Evolutionary conservation across 805 yeast genomes (phyloP).

Genomic region (Isabelozyma pseudorhagii): DNA sequence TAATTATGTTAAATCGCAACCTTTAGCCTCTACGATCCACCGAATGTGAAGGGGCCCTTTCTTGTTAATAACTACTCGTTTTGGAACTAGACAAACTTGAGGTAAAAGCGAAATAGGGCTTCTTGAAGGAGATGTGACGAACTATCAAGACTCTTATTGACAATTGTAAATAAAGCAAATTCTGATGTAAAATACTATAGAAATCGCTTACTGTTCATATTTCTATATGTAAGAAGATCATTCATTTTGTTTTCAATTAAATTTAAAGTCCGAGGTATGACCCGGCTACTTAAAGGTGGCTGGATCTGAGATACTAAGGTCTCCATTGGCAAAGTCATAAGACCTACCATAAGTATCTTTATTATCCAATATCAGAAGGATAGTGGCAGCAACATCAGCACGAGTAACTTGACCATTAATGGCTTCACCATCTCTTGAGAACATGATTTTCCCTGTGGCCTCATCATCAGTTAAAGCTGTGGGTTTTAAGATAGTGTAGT

Average conservation of each 20-base stretch:
- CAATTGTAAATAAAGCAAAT: too few species aligned
- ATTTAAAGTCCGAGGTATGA: background rate
- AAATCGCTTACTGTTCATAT: too few species aligned
- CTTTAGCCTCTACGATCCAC: too few species aligned
- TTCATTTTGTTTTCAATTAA: background rate
- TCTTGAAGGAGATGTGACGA: too few species aligned
- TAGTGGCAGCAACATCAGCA: conserved; percentile 54
- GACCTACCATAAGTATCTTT: conserved; percentile 39
- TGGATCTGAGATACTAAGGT: conserved; percentile 14
- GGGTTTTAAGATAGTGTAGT: conserved; percentile 59
- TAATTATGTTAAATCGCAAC: too few species aligned
- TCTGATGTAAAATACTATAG: too few species aligned
- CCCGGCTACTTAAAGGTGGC: background rate
- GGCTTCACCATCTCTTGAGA: conserved; percentile 20
- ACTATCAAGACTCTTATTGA: too few species aligned
- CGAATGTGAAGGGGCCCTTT: too few species aligned
- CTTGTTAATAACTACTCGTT: too few species aligned
- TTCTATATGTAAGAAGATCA: too few species aligned
- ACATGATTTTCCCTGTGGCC: conserved; percentile 42
- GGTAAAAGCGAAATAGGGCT: too few species aligned
- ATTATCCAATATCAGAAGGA: conserved; percentile 34
- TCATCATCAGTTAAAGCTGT: conserved; percentile 39
- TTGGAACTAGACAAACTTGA: too few species aligned
- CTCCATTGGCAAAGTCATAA: conserved; percentile 45
- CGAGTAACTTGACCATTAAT: conserved; percentile 34